phyloP scores from a whole-genome alignment of 1,284 basidiomycete species.

The Ustilago nuda region DNA sequence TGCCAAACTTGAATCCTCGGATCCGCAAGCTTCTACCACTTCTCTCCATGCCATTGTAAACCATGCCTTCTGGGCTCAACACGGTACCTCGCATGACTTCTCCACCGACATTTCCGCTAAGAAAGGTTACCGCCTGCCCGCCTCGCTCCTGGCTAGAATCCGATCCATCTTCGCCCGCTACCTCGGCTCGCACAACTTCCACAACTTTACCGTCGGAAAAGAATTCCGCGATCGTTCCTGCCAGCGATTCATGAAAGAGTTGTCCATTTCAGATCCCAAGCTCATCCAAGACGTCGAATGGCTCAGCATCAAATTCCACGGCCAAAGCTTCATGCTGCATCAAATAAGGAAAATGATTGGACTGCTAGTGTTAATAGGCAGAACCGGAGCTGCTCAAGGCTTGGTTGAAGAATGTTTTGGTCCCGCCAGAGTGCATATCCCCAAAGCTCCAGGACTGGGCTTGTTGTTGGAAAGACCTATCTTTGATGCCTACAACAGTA shows the following conservation, averaged over 20 bases:
- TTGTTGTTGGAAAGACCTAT: slow-evolving; percentile 93
- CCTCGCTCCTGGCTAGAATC: slow-evolving; percentile 48
- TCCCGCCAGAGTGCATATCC: slow-evolving; percentile 84
- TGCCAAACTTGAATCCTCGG: not conserved
- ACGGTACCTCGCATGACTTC: slow-evolving; percentile 48
- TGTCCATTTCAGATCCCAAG: slow-evolving; percentile 67
- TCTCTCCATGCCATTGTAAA: slow-evolving; percentile 41
- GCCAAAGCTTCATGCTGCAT: slow-evolving; percentile 99
- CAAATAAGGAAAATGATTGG: slow-evolving; percentile 98
- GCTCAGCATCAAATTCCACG: slow-evolving; percentile 92
- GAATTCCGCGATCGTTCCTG: slow-evolving; percentile 85
- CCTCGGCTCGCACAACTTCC: slow-evolving; percentile 78
- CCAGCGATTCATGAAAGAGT: slow-evolving; percentile 74
- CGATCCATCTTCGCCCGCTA: slow-evolving; percentile 54
- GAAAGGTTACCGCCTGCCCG: slow-evolving; percentile 58
- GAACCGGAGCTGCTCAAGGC: slow-evolving; percentile 54
- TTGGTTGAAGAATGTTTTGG: slow-evolving; percentile 72
- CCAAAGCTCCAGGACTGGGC: slow-evolving; percentile 95
- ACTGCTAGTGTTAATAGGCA: slow-evolving; percentile 76
- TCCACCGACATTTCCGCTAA: slow-evolving; percentile 58
- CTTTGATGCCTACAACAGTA: slow-evolving; percentile 81
- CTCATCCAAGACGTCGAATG: slow-evolving; percentile 93
- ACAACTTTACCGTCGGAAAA: slow-evolving; percentile 93
- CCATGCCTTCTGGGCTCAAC: slow-evolving; percentile 65
- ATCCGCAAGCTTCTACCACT: slow-evolving; percentile 26